Evolutionary conservation across 495 filamentous ascomycete genomes (phyloP).

Genomic region (Penicillium cataractarum): DNA sequence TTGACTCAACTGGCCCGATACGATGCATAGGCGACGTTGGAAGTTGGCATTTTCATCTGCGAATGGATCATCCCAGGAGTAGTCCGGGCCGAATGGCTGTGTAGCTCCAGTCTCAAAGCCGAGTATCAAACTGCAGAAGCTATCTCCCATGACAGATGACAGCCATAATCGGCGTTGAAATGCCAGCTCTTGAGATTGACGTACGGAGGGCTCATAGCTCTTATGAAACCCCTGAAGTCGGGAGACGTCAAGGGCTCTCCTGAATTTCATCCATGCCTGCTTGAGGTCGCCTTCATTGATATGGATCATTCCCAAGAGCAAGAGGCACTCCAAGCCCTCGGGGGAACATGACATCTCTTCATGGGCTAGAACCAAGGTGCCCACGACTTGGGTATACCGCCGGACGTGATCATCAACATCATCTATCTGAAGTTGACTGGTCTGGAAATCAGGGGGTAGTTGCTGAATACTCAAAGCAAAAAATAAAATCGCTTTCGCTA

Average conservation of each 20-base stretch:
- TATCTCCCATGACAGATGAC: background rate
- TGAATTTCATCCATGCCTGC: background rate
- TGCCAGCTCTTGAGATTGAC: background rate
- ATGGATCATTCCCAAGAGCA: background rate
- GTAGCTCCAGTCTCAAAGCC: background rate
- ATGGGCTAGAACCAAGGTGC: background rate
- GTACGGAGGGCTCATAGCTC: background rate
- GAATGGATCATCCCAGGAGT: background rate
- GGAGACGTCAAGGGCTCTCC: background rate
- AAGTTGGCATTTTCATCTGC: constrained; percentile 2
- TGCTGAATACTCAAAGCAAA: background rate
- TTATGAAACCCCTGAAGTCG: background rate
- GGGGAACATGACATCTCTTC: background rate
- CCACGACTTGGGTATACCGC: background rate
- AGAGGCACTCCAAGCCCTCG: background rate
- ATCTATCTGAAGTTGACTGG: background rate
- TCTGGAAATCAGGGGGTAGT: background rate
- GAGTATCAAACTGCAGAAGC: constrained; percentile 1
- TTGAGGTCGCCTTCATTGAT: background rate
- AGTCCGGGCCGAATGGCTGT: background rate
- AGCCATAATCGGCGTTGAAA: background rate
- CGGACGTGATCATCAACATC: background rate
- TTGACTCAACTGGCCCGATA: background rate
- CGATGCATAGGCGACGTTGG: background rate
- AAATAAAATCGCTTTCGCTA: background rate